Conservation (phyloP, 148 eudicot species). For the Polygonum aviculare region DNA sequence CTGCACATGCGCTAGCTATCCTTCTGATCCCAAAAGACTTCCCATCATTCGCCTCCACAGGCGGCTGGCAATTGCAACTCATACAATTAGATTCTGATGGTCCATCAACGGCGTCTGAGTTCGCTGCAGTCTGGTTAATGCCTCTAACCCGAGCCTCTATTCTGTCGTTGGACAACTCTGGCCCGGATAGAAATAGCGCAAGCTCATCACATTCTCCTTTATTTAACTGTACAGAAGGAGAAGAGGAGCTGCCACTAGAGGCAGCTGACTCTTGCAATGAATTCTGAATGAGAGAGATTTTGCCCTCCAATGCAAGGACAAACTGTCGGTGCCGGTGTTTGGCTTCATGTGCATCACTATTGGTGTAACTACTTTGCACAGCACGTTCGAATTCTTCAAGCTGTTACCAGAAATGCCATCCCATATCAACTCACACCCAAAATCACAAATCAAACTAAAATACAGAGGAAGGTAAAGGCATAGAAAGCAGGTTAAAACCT, state of each 20-base stretch:
- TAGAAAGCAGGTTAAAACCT: conserved; percentile 35
- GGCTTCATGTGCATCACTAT: conserved; percentile 39
- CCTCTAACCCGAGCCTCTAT: conserved; percentile 16
- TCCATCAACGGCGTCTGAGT: conserved; percentile 19
- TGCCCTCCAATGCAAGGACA: conserved; percentile 48
- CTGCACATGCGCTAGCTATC: conserved; percentile 72
- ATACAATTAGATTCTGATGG: not conserved
- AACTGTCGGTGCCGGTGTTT: conserved; percentile 43
- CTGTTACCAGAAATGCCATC: conserved; percentile 25
- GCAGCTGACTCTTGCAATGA: conserved; percentile 24
- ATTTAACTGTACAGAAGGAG: conserved; percentile 61
- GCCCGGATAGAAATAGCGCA: conserved; percentile 60
- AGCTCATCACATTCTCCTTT: conserved; percentile 67
- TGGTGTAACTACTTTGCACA: conserved; percentile 42
- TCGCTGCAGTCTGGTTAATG: conserved; percentile 15
- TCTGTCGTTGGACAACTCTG: conserved; percentile 5
- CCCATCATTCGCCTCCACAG: conserved; percentile 26
- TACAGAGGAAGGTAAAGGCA: not conserved
- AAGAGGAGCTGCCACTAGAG: conserved; percentile 41
- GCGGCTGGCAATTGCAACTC: not conserved
- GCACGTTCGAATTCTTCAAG: conserved; percentile 80
- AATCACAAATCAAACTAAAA: not conserved
- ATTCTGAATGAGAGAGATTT: conserved; percentile 38
- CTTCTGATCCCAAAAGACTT: conserved; percentile 52
- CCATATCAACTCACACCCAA: conserved; percentile 5